Evolutionary conservation across 2,329 filamentous ascomycete species (phyloP), one percentile per base, ranked within the genome.

Genomic region (Fusarium pilosicola): DNA sequence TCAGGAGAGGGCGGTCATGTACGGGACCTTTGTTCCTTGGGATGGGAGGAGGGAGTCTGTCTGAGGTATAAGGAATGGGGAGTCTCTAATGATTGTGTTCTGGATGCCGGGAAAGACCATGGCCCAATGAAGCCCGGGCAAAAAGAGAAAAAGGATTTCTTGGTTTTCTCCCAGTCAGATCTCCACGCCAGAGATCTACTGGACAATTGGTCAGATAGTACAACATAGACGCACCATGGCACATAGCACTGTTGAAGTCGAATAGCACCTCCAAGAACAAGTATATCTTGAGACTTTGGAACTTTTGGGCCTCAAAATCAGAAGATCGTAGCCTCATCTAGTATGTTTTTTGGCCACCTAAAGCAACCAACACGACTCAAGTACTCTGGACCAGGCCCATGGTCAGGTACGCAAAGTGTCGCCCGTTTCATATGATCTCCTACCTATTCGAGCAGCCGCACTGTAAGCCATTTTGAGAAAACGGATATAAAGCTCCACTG

Each of bases 11-110:
- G 55, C 48, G 13, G 30, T 69, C 22, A 48, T 68, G 36, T 78
- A 78, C 32, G 76, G 76, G 15, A 77, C 76, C 2, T 74, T 77
- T 55, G 62, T 68, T 30, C 59, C 71, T 7, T 72, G 71, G 71
- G 65, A 60, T 54, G 71, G 64, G 18, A 49, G 71, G 17, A 38
- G 59, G 6, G 59, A 62, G 24, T 74, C 55, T 39, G 15, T 74
- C 12, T 74, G 52, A 71, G 8, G 7, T 18, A 4, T 11, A 42
- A 42, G 26, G 38, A 39, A 39, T 17, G 6, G 5, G 9, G 11
- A 18, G n/a, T 13, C 30, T 30, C 34, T 46, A 10, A 9, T 14
- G 11, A 10, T 22, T 24, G 12, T 22, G 26, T 30, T 4, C 28
- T 26, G 24, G 15, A 12, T 42, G 36, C 17, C 7, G 17, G 12